Evolutionary conservation across 2,329 filamentous ascomycete genomes (phyloP).

Genomic region (Cordyceps javanica): DNA sequence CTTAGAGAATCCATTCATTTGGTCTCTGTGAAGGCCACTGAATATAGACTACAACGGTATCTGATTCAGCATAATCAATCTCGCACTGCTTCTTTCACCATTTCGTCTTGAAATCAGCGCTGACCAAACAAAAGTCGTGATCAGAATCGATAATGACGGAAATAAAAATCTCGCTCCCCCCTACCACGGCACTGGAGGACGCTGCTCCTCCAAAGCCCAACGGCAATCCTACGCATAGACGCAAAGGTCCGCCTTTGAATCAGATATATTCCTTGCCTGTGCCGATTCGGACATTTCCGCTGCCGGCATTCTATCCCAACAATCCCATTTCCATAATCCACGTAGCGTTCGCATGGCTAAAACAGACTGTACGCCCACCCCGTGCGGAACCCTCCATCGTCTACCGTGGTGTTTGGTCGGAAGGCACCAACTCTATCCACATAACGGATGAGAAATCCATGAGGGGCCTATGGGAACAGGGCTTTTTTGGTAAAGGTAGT

Average conservation of each 20-base stretch:
- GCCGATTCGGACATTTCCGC: slow-evolving; percentile 73
- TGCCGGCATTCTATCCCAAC: slow-evolving; percentile 83
- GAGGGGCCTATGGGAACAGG: slow-evolving; percentile 86
- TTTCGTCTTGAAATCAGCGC: slow-evolving; percentile 13
- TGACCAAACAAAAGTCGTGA: not conserved
- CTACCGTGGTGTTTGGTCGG: slow-evolving; percentile 74
- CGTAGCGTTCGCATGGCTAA: slow-evolving; percentile 69
- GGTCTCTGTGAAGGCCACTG: slow-evolving; percentile 56
- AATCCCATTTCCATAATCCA: slow-evolving; percentile 86
- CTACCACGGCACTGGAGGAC: slow-evolving; percentile 15
- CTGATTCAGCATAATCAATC: slow-evolving; percentile 51
- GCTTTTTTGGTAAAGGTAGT: slow-evolving; percentile 93
- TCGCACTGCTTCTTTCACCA: not conserved
- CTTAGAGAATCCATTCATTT: slow-evolving; percentile 55
- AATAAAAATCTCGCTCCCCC: not conserved
- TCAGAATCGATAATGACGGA: slow-evolving; percentile 5
- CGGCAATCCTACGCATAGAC: slow-evolving; percentile 22
- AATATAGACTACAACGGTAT: slow-evolving; percentile 96
- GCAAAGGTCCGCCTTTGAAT: slow-evolving; percentile 43
- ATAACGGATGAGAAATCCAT: slow-evolving; percentile 71
- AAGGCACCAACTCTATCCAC: slow-evolving; percentile 74
- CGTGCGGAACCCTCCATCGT: slow-evolving; percentile 56
- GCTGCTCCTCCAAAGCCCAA: slow-evolving; percentile 18
- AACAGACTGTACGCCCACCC: slow-evolving; percentile 63
- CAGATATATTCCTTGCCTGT: slow-evolving; percentile 77